Conservation (phyloP, 2,329 filamentous ascomycete genomes). For the Xylaria sp. region DNA sequence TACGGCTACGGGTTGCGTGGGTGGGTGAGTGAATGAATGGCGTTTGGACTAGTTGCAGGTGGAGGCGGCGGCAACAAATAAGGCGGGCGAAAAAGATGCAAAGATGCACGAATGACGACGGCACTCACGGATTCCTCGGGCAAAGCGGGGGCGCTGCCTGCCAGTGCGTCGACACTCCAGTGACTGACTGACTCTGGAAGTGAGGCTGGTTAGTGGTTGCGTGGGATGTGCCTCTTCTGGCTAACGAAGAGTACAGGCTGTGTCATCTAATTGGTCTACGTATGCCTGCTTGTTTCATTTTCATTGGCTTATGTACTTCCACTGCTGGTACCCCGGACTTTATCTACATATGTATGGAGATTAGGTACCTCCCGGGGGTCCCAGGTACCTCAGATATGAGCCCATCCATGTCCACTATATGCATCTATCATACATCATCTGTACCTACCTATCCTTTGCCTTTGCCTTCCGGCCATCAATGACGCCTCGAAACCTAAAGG, state of each 20-base stretch:
- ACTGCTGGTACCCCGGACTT: no score
- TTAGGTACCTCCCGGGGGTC: no score
- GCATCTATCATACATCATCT: no score
- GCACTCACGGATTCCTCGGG: background rate
- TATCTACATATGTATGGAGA: no score
- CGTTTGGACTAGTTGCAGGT: background rate
- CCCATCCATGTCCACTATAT: no score
- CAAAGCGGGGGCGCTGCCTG: background rate
- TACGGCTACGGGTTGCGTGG: slow-evolving; percentile 13
- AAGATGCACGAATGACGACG: slow-evolving; percentile 9
- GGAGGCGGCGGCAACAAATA: slow-evolving; percentile 13
- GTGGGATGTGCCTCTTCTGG: background rate
- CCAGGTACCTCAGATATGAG: no score
- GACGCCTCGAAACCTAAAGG: no score
- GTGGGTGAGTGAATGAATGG: background rate
- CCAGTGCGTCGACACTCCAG: no score
- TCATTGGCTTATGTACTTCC: background rate
- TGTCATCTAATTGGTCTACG: background rate
- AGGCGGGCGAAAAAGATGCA: slow-evolving; percentile 2
- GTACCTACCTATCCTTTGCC: no score
- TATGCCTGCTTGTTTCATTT: background rate
- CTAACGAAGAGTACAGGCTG: background rate
- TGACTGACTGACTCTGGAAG: no score
- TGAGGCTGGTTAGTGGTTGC: background rate
- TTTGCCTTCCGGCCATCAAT: no score